These are phyloP conservation scores for Monosporascus sp. DNA, from an alignment of 2,329 filamentous ascomycete genomes.

Conservation along the genomic window DNA sequence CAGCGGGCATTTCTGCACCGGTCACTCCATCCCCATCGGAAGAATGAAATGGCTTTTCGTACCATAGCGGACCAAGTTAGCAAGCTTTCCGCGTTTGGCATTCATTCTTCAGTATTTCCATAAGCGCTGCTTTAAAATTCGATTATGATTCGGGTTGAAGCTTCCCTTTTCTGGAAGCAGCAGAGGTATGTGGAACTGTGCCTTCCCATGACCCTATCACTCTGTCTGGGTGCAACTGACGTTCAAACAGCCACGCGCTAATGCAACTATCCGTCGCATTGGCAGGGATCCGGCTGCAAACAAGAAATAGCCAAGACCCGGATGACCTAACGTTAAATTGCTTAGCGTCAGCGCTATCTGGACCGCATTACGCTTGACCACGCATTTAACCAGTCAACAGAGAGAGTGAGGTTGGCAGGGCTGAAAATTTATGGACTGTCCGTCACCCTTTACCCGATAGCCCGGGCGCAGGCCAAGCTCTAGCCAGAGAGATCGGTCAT, in stretches of 20 bases:
- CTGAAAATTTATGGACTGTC: constrained; percentile 4
- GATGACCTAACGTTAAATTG: too few species aligned
- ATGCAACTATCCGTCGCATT: constrained; percentile 19
- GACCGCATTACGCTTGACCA: background rate
- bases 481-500: background rate
- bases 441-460: background rate
- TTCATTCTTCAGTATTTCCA: too few species aligned
- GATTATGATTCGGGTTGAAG: too few species aligned
- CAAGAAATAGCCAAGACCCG: constrained; percentile 5
- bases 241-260: constrained; percentile 27
- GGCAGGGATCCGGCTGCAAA: constrained; percentile 22
- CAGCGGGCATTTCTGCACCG: background rate
- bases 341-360: background rate
- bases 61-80: too few species aligned
- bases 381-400: background rate
- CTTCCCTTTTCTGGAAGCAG: background rate
- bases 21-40: too few species aligned
- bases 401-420: constrained; percentile 1
- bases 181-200: background rate
- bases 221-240: constrained; percentile 8
- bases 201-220: background rate
- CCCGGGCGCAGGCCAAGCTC: background rate
- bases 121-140: too few species aligned
- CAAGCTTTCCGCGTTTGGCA: too few species aligned
- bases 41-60: background rate